A percentile compares a stretch with the other conserved stretches of the same genome.
phyloP scores from a whole-genome alignment of 306 rosid species.

The Phaseolus lunatus region DNA sequence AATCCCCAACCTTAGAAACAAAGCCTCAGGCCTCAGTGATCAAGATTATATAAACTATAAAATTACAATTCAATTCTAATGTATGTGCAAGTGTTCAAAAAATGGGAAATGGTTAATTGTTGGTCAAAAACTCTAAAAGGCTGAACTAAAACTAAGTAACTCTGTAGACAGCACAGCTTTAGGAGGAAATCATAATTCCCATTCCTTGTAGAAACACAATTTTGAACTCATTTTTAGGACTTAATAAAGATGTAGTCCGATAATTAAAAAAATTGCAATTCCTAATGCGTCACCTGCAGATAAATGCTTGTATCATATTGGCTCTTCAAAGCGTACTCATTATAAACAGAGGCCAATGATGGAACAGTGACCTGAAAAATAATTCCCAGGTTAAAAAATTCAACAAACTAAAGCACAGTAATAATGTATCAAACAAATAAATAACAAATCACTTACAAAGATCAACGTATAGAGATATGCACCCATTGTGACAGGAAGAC shows the following conservation, averaged over 20 bases:
- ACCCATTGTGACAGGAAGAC: slow-evolving; percentile 76
- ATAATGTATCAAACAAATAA: slow-evolving; percentile 29
- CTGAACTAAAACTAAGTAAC: slow-evolving; percentile 5
- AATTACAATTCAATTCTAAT: slow-evolving; percentile 14
- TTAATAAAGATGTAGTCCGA: slow-evolving; percentile 1
- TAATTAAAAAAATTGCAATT: not conserved
- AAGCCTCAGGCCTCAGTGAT: slow-evolving; percentile 15
- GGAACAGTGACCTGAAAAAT: slow-evolving; percentile 93
- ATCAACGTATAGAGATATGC: slow-evolving; percentile 83
- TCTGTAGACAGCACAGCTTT: not conserved
- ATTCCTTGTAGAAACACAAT: slow-evolving; percentile 17
- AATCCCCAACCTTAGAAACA: slow-evolving; percentile 9
- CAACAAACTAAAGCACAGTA: slow-evolving; percentile 14
- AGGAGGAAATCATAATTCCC: slow-evolving; percentile 13
- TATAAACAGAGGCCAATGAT: slow-evolving; percentile 95
- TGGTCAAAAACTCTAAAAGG: slow-evolving; percentile 20
- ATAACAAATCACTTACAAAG: slow-evolving; percentile 72
- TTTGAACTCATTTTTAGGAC: slow-evolving; percentile 33
- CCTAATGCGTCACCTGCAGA: slow-evolving; percentile 77
- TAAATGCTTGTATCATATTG: slow-evolving; percentile 99
- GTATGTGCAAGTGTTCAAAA: not conserved
- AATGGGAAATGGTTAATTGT: slow-evolving; percentile 11
- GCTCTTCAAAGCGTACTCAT: slow-evolving; percentile 99
- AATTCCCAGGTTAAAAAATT: slow-evolving; percentile 39
- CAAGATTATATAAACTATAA: slow-evolving; percentile 32